Conservation (phyloP, 1,284 basidiomycete species). For the Phlebopus sp. region DNA sequence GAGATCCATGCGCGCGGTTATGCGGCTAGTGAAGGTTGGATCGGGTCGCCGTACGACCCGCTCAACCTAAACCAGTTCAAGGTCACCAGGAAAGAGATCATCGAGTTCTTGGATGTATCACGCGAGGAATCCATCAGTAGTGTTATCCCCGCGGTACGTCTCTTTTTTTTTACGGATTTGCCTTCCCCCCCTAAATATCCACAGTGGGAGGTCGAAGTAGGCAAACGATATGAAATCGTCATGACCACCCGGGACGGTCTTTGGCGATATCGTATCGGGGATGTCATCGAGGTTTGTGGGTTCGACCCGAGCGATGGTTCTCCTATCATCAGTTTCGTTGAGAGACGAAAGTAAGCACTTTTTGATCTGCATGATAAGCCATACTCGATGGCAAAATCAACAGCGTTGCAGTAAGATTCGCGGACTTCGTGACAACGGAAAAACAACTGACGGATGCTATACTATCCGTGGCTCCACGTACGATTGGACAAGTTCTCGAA, state of each 20-base stretch:
- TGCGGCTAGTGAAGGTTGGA: background rate
- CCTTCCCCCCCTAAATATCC: background rate
- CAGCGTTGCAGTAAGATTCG: background rate
- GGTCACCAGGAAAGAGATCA: background rate
- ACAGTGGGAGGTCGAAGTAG: slow-evolving; percentile 5
- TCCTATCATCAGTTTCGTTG: slow-evolving; percentile 2
- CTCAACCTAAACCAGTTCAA: slow-evolving; percentile 2
- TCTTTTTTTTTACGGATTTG: background rate
- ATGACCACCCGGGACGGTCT: slow-evolving; percentile 5
- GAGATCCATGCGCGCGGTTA: background rate
- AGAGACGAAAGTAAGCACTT: background rate
- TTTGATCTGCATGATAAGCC: background rate
- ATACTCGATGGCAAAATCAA: background rate
- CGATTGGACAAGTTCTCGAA: slow-evolving; percentile 1
- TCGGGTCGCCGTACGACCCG: background rate
- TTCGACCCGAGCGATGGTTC: slow-evolving; percentile 6
- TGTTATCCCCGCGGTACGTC: background rate
- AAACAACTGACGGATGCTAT: slow-evolving; percentile 2
- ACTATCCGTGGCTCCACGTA: background rate
- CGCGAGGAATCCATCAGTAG: background rate
- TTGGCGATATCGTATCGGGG: slow-evolving; percentile 8
- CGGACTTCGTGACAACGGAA: too few species aligned
- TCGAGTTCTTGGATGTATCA: slow-evolving; percentile 2
- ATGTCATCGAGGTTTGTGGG: slow-evolving; percentile 6
- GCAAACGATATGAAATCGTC: slow-evolving; percentile 7